These are phyloP conservation scores for Hortiboletus flavorubellus DNA, from an alignment of 768 basidiomycete species.

Conservation along the genomic window DNA sequence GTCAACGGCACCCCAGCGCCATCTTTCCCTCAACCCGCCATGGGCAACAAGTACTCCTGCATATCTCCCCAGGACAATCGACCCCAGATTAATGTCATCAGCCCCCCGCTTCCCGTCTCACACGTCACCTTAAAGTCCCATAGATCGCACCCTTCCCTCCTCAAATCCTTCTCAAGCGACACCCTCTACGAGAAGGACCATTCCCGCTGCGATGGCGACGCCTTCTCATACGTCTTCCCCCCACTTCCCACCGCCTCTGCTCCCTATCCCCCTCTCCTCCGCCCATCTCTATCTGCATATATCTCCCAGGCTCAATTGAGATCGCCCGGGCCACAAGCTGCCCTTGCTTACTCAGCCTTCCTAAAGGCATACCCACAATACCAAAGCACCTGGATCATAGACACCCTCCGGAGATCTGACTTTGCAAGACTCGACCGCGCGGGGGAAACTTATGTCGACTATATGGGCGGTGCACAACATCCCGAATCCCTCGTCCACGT, in stretches of 20 bases:
- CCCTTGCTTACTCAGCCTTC: slow-evolving; percentile 48
- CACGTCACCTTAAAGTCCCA: slow-evolving; percentile 40
- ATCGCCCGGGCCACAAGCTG: slow-evolving; percentile 34
- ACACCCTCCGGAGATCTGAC: slow-evolving; percentile 62
- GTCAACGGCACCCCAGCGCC: background rate
- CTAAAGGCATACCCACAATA: slow-evolving; percentile 51
- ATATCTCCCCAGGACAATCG: slow-evolving; percentile 7
- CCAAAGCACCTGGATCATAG: slow-evolving; percentile 65
- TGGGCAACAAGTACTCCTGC: slow-evolving; percentile 33
- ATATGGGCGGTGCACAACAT: slow-evolving; percentile 81
- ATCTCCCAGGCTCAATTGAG: slow-evolving; percentile 24
- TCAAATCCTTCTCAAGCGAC: slow-evolving; percentile 40
- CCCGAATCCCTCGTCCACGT: slow-evolving; percentile 73
- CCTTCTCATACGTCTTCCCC: background rate
- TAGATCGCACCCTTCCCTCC: slow-evolving; percentile 34
- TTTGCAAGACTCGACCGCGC: slow-evolving; percentile 54
- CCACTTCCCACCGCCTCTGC: background rate
- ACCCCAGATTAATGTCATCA: slow-evolving; percentile 2
- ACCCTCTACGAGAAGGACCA: slow-evolving; percentile 34
- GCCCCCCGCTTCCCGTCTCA: slow-evolving; percentile 21
- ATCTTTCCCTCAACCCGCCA: slow-evolving; percentile 4
- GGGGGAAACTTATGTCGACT: slow-evolving; percentile 79
- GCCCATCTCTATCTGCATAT: slow-evolving; percentile 21
- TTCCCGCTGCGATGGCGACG: slow-evolving; percentile 9
- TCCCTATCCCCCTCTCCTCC: background rate